Evolutionary conservation across 1,284 basidiomycete genomes (phyloP).

Genomic region (Ustilago curta): DNA sequence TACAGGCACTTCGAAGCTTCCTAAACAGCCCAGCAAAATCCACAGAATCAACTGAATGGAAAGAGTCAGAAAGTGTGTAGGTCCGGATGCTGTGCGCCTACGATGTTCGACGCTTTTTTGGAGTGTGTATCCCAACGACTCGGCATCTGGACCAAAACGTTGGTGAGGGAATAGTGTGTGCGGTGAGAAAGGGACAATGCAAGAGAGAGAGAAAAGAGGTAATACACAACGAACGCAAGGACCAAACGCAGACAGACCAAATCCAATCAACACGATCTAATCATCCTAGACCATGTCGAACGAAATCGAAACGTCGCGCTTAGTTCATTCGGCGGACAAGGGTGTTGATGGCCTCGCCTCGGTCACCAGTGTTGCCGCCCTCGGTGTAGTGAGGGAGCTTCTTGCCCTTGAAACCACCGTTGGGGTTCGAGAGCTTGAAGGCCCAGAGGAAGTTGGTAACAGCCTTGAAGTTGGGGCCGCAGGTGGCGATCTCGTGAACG

Average conservation of each 20-base stretch:
- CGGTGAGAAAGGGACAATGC: slow-evolving; percentile 17
- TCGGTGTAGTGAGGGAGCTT: slow-evolving; percentile 82
- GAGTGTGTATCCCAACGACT: not conserved
- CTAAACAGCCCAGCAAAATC: slow-evolving; percentile 35
- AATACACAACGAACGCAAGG: slow-evolving; percentile 24
- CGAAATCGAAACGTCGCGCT: slow-evolving; percentile 9
- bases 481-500: slow-evolving; percentile 95
- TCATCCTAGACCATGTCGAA: not conserved
- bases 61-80: not conserved
- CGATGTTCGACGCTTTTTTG: slow-evolving; percentile 27
- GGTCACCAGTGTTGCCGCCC: slow-evolving; percentile 87
- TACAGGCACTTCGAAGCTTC: not conserved
- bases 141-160: slow-evolving; percentile 2
- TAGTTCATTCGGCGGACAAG: slow-evolving; percentile 89
- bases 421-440: slow-evolving; percentile 99
- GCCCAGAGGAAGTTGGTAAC: slow-evolving; percentile 90
- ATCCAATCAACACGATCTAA: not conserved
- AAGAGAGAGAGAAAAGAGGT: slow-evolving; percentile 19
- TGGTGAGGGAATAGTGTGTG: slow-evolving; percentile 29
- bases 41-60: slow-evolving; percentile 23
- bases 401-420: slow-evolving; percentile 93
- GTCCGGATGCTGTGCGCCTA: slow-evolving; percentile 9
- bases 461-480: slow-evolving; percentile 99
- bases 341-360: slow-evolving; percentile 95
- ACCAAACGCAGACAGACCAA: slow-evolving; percentile 13